Base-by-base conservation (phyloP, 108 stramenopile species). In the Nitzschia sp. region DNA sequence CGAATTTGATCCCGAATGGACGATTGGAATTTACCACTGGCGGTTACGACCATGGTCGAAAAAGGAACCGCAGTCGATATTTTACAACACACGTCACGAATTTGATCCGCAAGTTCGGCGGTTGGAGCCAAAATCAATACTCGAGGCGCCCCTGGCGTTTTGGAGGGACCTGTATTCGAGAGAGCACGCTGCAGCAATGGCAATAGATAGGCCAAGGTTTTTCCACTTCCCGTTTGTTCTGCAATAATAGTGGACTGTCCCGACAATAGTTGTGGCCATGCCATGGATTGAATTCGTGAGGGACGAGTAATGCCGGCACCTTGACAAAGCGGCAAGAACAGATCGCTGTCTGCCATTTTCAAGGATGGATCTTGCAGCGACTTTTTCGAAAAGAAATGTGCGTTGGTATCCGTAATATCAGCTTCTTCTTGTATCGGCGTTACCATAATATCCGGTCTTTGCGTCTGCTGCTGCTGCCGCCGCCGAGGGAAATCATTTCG, bases 141-240 rank as follows among this genome's bases (percentile, higher is more conserved):
- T 24, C 66, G 65, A 30, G 92, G 94, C 54, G 77, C 64, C 42
- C 78, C 96, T 55, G 54, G 49, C 23, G 23, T 35, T 58, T 31
- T 53, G n/a, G 70, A 49, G 15, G 51, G 58, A 54, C 23, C 53
- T 31, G 68, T 46, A 48, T 58, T 65, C 9, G 59, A 58, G 31
- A 83, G 25, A 8, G 71, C 73, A 26, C 80, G 66, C 46, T 79
- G 81, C 11, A 97, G 32, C 11, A 95, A 71, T 5, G 97, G 97
- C 23, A 95, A 57, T 9, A 97, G 82, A 71, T 97, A 97, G 18
- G 95, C 92, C 42, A 95, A 77, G 8, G 95, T 98, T 68, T 97
- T 71, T 0, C 97, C 97, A n/a, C 77, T 79, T 3, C 97, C 97
- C 1, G 97, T 98, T 76, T 98, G 97, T 65, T 98, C 97, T 8